Conservation (phyloP, 1,139 yeast genomes). For the Magnusiomyces fungicola region DNA sequence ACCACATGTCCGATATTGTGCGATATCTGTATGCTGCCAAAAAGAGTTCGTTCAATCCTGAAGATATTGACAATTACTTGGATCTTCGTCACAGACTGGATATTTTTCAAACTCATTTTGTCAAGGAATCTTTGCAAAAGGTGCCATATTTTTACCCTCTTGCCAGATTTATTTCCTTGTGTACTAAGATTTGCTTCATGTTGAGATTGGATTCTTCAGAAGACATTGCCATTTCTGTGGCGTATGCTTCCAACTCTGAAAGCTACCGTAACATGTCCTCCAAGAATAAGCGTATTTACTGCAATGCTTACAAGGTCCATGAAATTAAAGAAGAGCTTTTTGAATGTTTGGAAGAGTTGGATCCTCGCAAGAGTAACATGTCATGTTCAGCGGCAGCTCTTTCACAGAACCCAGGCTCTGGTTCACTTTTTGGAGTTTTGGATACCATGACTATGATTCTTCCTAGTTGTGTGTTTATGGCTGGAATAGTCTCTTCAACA, state of each 20-base stretch:
- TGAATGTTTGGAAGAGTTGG: neutral
- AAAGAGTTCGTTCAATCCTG: neutral
- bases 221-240: neutral
- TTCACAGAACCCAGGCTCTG: neutral
- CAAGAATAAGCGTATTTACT: neutral
- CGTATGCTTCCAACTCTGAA: neutral
- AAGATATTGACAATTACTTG: neutral
- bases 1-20: too few relatives aligned
- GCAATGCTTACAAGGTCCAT: neutral
- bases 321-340: neutral
- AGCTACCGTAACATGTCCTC: neutral
- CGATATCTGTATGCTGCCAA: neutral
- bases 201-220: neutral
- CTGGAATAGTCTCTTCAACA: neutral
- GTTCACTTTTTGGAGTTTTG: neutral
- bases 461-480: neutral
- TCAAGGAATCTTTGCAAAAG: neutral
- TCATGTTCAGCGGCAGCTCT: neutral
- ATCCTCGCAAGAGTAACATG: neutral
- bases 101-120: neutral
- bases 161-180: neutral
- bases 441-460: neutral
- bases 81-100: neutral
- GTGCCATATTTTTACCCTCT: neutral
- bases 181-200: neutral